Evolutionary conservation across 164 flowering plant species (phyloP).

Genomic region (Brasenia schreberi): DNA sequence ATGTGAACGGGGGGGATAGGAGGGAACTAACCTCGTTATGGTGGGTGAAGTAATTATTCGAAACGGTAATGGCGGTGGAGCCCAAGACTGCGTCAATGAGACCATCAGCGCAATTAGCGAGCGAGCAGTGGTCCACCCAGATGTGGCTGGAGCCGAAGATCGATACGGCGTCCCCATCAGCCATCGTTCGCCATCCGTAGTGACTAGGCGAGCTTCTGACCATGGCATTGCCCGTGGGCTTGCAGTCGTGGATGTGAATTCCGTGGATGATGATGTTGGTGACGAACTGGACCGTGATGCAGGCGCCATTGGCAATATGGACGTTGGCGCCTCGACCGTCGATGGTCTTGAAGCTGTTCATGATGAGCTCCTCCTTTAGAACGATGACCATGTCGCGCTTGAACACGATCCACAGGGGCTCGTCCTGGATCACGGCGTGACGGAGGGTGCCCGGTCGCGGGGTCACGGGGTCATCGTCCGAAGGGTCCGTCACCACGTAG

Average conservation of each 20-base stretch:
- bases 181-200: conserved; percentile 38
- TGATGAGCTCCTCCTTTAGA: conserved; percentile 32
- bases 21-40: conserved; percentile 68
- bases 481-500: conserved; percentile 76
- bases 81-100: conserved; percentile 96
- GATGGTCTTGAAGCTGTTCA: conserved; percentile 39
- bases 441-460: conserved; percentile 85
- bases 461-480: conserved; percentile 78
- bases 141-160: conserved; percentile 87
- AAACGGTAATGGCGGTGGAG: conserved; percentile 85
- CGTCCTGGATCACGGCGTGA: conserved; percentile 87
- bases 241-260: conserved; percentile 33
- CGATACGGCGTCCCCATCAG: conserved; percentile 63
- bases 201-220: conserved; percentile 37
- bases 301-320: conserved; percentile 34
- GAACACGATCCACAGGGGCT: conserved; percentile 54
- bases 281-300: conserved; percentile 31
- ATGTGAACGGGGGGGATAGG: not conserved
- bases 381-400: conserved; percentile 31
- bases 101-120: conserved; percentile 86
- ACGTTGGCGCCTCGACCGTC: conserved; percentile 34
- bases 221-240: conserved; percentile 37
- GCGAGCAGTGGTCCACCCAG: conserved; percentile 93
- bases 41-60: conserved; percentile 84
- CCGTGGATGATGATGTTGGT: conserved; percentile 35